Evolutionary conservation across 2,329 filamentous ascomycete species (phyloP).

Genomic region (Ascochyta koolunga): DNA sequence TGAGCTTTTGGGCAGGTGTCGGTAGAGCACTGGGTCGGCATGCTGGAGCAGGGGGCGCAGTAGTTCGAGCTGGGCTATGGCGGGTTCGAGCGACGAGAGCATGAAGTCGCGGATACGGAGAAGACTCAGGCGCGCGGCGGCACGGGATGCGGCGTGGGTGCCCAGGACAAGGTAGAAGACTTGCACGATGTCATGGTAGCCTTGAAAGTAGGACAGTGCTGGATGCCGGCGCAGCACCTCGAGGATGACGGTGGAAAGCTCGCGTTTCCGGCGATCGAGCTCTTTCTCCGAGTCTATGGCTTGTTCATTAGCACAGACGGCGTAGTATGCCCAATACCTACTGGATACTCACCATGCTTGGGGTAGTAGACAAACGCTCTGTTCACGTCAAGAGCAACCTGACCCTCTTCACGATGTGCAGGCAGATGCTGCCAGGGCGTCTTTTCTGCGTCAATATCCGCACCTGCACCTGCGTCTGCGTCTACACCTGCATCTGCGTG

Average conservation of each 20-base stretch:
- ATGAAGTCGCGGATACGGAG: slow-evolving; percentile 97
- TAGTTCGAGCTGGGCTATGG: slow-evolving; percentile 82
- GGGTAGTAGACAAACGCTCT: slow-evolving; percentile 98
- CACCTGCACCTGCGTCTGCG: slow-evolving; percentile 13
- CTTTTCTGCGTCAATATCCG: slow-evolving; percentile 27
- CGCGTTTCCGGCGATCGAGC: slow-evolving; percentile 71
- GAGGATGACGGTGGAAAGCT: slow-evolving; percentile 81
- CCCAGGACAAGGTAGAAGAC: slow-evolving; percentile 88
- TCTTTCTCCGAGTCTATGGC: slow-evolving; percentile 73
- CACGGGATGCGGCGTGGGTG: slow-evolving; percentile 62
- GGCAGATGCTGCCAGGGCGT: slow-evolving; percentile 67
- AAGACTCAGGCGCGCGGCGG: slow-evolving; percentile 81
- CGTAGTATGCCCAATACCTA: background rate
- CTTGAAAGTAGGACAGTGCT: slow-evolving; percentile 93
- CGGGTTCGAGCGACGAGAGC: slow-evolving; percentile 84
- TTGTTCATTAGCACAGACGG: slow-evolving; percentile 21
- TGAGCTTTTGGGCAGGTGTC: slow-evolving; percentile 76
- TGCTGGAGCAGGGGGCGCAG: slow-evolving; percentile 79
- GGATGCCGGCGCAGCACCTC: slow-evolving; percentile 81
- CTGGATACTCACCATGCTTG: slow-evolving; percentile 62
- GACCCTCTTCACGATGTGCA: slow-evolving; percentile 84
- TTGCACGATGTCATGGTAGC: slow-evolving; percentile 98
- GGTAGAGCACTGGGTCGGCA: slow-evolving; percentile 73
- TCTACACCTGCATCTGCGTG: slow-evolving; percentile 1
- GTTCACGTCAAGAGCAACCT: slow-evolving; percentile 91